Evolutionary conservation across 2,329 filamentous ascomycete genomes (phyloP).

Genomic region (Diaporthe sp.): DNA sequence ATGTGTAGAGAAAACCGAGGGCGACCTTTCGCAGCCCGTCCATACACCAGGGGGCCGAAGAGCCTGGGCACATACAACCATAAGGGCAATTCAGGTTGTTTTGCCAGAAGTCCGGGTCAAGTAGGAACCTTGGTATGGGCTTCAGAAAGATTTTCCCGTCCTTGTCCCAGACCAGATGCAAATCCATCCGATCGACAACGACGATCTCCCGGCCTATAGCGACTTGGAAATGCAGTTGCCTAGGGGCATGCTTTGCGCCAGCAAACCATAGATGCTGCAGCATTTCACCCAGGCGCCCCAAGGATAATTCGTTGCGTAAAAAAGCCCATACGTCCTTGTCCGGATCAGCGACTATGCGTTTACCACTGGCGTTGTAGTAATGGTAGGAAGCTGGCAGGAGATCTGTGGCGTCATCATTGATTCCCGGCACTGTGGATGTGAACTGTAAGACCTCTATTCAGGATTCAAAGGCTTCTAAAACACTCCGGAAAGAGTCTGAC

Average conservation of each 20-base stretch:
- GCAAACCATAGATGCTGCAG: slow-evolving; percentile 2
- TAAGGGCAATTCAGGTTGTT: not conserved
- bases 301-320: not conserved
- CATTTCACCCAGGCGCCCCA: not conserved
- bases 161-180: not conserved
- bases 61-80: not conserved
- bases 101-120: not conserved
- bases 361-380: not conserved
- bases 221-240: not conserved
- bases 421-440: not conserved
- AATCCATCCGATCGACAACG: not conserved
- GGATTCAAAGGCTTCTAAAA: accelerated
- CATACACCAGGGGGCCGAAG: not conserved
- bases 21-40: not conserved
- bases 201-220: not conserved
- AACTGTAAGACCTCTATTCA: not conserved
- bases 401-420: not conserved
- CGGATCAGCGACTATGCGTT: not conserved
- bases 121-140: not conserved
- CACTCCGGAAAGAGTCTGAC: not conserved
- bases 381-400: not conserved
- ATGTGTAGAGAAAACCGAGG: not conserved
- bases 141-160: not conserved
- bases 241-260: not conserved
- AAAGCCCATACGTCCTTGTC: not conserved